phyloP scores from a whole-genome alignment of 176 grass and related monocot species.

The Phyllostachys edulis region DNA sequence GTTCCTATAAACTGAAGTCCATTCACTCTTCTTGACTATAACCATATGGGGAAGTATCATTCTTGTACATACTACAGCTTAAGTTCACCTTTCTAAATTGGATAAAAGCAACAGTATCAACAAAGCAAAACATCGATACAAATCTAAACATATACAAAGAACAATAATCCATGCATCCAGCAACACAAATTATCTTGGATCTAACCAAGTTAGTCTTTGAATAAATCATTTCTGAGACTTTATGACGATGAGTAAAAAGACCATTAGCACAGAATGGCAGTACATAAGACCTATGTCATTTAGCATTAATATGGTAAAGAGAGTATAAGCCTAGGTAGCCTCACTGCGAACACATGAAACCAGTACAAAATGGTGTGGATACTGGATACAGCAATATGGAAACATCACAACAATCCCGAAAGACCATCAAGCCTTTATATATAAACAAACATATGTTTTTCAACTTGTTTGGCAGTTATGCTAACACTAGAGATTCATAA shows the following conservation, averaged over 20 bases:
- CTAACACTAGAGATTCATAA: neutral
- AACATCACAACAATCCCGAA: neutral
- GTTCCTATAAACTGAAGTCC: neutral
- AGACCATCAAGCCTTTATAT: too few species aligned
- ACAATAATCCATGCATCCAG: constrained; percentile 1
- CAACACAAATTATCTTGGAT: neutral
- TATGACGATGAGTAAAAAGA: neutral
- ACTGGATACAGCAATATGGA: too few species aligned
- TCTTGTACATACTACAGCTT: neutral
- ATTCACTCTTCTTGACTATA: neutral
- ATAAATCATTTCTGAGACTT: neutral
- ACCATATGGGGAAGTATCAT: neutral
- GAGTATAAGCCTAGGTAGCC: neutral
- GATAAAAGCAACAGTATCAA: neutral
- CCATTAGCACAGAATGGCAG: neutral
- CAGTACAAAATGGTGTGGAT: neutral
- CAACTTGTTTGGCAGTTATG: neutral
- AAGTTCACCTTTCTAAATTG: neutral
- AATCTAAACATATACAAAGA: neutral
- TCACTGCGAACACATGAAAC: neutral
- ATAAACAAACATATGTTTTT: neutral
- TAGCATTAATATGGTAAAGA: neutral
- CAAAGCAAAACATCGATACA: neutral
- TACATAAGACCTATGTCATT: neutral
- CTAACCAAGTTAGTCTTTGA: neutral